Evolutionary conservation across 1,284 basidiomycete species (phyloP), one percentile per base, ranked within the genome.

Genomic region (Malassezia obtusa): DNA sequence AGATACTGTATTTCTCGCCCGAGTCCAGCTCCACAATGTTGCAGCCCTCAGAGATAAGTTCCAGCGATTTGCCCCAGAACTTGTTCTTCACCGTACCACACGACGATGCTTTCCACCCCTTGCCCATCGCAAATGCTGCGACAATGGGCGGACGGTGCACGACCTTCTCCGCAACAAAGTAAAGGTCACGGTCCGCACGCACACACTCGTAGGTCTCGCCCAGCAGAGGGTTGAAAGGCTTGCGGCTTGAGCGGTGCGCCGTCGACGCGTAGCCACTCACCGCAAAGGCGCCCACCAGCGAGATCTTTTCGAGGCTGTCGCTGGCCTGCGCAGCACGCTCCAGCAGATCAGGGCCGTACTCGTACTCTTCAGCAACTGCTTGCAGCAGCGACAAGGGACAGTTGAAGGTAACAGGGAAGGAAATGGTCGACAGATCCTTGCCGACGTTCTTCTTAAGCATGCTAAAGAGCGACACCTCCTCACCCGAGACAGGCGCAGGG

Each of bases 401-500:
- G 57, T 74, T 74, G 66, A 74, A 74, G 3, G 69, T 64, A n/a
- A 74, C 72, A 33, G 72, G 72, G 58, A 74, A 74, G 10, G 65
- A 68, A 40, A 74, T 67, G 25, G 71, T 69, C n/a, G 71, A 67
- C 2, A 74, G 60, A 47, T 74, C 72, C 48, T 74, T 73, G 30
- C 71, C 71, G 44, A 94, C 85, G 67, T 89, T 92, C 77, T 90
- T 92, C 77, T 89, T 89, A 48, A 94, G 76, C 53, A 92, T 83
- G 1, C 83, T 77, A 65, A 92, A 87, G 37, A 94, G 76, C 61
- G 86, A 89, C 4, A 87, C 86, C 76, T 94, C 89, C 54, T 91
- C 87, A 1, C 82, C 83, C 6, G 76, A 75, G 0, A 77, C 74
- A 4, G 75, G 75, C 15, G 75, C 72, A 15, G 84, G 89, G 36